Evolutionary conservation across 2,329 filamentous ascomycete species (phyloP), one percentile per base, ranked within the genome.

Genomic region (Aspergillus caelatus): DNA sequence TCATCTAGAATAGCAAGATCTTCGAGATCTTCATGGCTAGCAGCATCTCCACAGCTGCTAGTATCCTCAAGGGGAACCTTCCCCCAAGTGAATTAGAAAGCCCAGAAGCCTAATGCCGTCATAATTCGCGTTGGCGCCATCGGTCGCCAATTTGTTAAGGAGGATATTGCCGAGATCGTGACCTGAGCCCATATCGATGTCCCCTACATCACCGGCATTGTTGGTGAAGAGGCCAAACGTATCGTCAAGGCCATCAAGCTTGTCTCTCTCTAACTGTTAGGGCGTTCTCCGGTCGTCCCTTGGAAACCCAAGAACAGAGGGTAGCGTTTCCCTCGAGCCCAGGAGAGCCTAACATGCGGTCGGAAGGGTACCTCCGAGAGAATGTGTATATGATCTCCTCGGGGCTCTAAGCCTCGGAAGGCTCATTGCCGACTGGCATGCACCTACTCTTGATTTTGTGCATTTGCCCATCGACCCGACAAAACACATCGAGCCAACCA

Each of bases 71-170:
- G 88, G 79, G 85, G 55, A 84, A 90, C 70, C 79, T 91, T 58
- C 79, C 78, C 65, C 57, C 80, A 72, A 88, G 23, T 26, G 23
- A 32, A 87, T 86, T 85, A 88, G 89, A 82, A 80, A 80, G 81
- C 87, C 57, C 84, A 89, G 73, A 93, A 94, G 81, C 92, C 94
- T 77, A 85, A 86, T 65, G 86, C 93, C 58, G 86, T 92, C 67
- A 86, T 94, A 72, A 84, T 89, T 75, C 97, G 96, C 86, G 87
- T 96, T 72, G 84, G 92, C 68, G 94, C 93, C 77, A 93, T 99
- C 70, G 93, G 90, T 75, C 95, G 94, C 78, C 93, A 98, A 86
- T 90, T 99, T 75, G 89, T 98, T 68, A 94, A 98, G 77, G 94
- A 98, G 89, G 97, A 96, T 88, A 92, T 93, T 81, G 83, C 81